Conservation (phyloP, 2,329 filamentous ascomycete genomes). For the Gaeumannomyces tritici region DNA sequence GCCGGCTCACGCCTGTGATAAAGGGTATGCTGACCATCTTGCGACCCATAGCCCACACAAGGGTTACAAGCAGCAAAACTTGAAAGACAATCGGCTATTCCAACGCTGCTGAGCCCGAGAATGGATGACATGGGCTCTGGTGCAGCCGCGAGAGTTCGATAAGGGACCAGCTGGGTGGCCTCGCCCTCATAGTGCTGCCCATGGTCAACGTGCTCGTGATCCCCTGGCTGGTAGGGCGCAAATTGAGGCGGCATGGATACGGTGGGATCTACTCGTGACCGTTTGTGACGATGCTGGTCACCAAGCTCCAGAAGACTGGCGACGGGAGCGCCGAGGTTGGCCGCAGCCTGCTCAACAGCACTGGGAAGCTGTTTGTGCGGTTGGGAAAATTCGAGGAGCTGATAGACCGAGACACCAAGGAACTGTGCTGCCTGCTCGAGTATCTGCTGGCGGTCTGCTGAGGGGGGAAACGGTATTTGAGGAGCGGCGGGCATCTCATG, state of each 20-base stretch:
- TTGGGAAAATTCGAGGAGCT: constrained; percentile 10
- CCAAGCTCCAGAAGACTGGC: constrained; percentile 18
- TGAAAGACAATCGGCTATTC: constrained; percentile 22
- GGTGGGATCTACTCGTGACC: constrained; percentile 14
- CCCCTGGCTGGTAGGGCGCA: background rate
- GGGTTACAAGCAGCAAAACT: constrained; percentile 24
- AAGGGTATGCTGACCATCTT: constrained; percentile 19
- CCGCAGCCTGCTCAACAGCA: constrained; percentile 23
- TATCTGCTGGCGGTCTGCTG: constrained; percentile 14
- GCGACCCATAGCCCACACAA: constrained; percentile 22
- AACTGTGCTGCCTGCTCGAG: constrained; percentile 13
- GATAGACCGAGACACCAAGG: constrained; percentile 11
- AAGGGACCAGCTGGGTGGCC: too few species aligned
- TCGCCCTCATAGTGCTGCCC: too few species aligned
- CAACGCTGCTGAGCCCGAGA: constrained; percentile 16
- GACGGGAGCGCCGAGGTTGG: constrained; percentile 19
- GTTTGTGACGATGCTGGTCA: constrained; percentile 14
- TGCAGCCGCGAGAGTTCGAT: too few species aligned
- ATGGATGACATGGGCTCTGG: background rate
- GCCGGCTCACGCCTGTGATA: too few species aligned
- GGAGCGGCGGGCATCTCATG: constrained; percentile 9
- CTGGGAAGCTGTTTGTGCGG: constrained; percentile 11
- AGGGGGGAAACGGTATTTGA: constrained; percentile 16
- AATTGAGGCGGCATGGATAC: constrained; percentile 1
- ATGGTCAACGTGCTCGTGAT: constrained; percentile 9